A percentile compares a stretch with the other conserved stretches of the same genome.
These are phyloP conservation scores for Obba rivulosa DNA, from an alignment of 768 basidiomycete species.

Conservation along the genomic window DNA sequence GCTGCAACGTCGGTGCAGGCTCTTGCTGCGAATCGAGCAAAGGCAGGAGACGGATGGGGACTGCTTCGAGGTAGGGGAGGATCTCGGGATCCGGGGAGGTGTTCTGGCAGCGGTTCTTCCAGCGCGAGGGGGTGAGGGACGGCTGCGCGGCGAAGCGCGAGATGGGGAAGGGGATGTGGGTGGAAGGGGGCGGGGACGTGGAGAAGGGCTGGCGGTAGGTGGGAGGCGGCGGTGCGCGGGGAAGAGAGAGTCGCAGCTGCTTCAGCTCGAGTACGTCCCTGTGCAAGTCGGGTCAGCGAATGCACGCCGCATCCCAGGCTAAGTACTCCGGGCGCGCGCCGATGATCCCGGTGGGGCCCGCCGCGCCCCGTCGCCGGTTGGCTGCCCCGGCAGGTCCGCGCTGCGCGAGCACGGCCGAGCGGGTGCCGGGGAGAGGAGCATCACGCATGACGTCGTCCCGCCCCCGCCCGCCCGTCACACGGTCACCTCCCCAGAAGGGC, in stretches of 20 bases:
- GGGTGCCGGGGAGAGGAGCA: background rate
- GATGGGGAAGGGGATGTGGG: conserved; percentile 32
- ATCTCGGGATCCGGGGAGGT: conserved; percentile 20
- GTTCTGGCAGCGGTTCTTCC: conserved; percentile 23
- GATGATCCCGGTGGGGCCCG: background rate
- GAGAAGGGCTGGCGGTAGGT: conserved; percentile 21
- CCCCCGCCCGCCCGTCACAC: background rate
- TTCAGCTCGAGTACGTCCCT: conserved; percentile 51
- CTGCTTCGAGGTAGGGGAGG: conserved; percentile 31
- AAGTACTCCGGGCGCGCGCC: background rate
- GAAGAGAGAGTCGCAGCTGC: conserved; percentile 60
- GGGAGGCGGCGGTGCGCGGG: conserved; percentile 30
- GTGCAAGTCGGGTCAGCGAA: background rate
- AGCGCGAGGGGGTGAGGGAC: conserved; percentile 37
- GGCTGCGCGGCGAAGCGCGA: conserved; percentile 31
- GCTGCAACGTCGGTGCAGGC: conserved; percentile 6
- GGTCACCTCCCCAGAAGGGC: conserved; percentile 1
- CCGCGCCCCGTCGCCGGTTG: background rate
- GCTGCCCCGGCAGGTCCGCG: background rate
- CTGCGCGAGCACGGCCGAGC: background rate
- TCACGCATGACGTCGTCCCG: conserved; percentile 1
- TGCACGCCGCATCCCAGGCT: too few relatives aligned
- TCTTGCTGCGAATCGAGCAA: conserved; percentile 28
- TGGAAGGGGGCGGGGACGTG: conserved; percentile 17
- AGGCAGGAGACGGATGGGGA: conserved; percentile 62